A percentile compares a stretch with the other conserved stretches of the same genome.
phyloP scores from a whole-genome alignment of 2,329 filamentous ascomycete genomes.

The Pseudocercospora crystallina region DNA sequence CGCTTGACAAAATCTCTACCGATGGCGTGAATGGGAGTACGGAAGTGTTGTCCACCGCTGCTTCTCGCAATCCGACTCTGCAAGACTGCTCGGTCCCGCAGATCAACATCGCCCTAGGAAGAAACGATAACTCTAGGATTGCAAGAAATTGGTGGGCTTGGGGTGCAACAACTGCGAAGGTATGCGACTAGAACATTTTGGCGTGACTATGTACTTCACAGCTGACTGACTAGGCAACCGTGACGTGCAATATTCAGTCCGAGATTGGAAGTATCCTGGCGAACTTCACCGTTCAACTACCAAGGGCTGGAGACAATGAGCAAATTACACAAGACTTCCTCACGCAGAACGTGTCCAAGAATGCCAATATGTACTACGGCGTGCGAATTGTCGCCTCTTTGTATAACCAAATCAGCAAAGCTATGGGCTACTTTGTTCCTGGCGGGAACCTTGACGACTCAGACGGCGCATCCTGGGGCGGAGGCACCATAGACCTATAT shows the following conservation, averaged over 20 bases:
- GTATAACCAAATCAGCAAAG: constrained; percentile 1
- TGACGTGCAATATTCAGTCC: not conserved
- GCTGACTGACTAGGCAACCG: not conserved
- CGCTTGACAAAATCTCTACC: constrained; percentile 3
- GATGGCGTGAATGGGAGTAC: not conserved
- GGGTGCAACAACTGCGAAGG: constrained; percentile 8
- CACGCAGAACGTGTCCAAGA: not conserved
- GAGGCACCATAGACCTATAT: not conserved
- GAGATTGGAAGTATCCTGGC: not conserved
- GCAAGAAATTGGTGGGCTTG: constrained; percentile 8
- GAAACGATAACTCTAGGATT: constrained; percentile 1
- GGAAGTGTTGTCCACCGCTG: constrained; percentile 5
- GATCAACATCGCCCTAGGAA: constrained; percentile 7
- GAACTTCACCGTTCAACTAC: constrained; percentile 2
- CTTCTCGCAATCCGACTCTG: constrained; percentile 5
- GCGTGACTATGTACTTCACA: not conserved
- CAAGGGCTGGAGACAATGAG: not conserved
- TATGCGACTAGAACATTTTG: too few relatives aligned
- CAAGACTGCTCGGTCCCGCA: constrained; percentile 5
- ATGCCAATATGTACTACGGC: constrained; percentile 5
- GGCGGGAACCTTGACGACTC: not conserved
- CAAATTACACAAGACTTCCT: constrained; percentile 1
- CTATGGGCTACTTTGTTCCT: constrained; percentile 9
- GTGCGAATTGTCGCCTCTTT: constrained; percentile 5
- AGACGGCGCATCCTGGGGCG: constrained; percentile 1